Conservation (phyloP, 2,329 filamentous ascomycete genomes). For the Pseudohalonectria lignicola region DNA sequence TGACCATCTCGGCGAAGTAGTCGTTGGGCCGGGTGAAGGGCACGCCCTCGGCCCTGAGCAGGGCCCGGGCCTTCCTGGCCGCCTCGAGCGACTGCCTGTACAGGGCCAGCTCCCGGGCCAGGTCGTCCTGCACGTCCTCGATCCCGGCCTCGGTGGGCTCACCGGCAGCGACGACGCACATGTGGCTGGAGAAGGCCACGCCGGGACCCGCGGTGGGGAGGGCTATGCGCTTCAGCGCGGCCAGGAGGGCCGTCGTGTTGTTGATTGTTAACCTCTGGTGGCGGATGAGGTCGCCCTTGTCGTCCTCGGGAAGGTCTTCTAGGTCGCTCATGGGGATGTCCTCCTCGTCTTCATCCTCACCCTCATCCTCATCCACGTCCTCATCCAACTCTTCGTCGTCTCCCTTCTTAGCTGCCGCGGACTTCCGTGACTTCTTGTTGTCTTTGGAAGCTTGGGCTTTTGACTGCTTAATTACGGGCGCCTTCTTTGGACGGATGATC, state of each 20-base stretch:
- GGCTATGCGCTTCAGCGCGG: conserved; percentile 69
- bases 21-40: conserved; percentile 83
- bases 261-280: conserved; percentile 95
- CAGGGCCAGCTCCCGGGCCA: conserved; percentile 85
- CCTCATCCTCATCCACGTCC: conserved; percentile 41
- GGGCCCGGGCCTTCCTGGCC: conserved; percentile 58
- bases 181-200: conserved; percentile 74
- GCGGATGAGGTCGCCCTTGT: conserved; percentile 76
- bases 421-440: conserved; percentile 15
- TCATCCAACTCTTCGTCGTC: conserved; percentile 24
- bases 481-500: conserved; percentile 38
- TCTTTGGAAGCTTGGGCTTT: not conserved
- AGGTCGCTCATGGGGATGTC: conserved; percentile 86
- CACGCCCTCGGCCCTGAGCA: conserved; percentile 70
- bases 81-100: conserved; percentile 82
- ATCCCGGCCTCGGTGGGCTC: conserved; percentile 57
- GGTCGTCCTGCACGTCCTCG: conserved; percentile 78
- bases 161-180: conserved; percentile 55
- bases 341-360: conserved; percentile 63
- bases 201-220: conserved; percentile 53
- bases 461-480: too few relatives aligned
- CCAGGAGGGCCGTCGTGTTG: conserved; percentile 78
- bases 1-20: conserved; percentile 99
- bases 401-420: conserved; percentile 13
- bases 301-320: conserved; percentile 58